Conservation (phyloP, 2,329 filamentous ascomycete species). For the Xylaria sp. region DNA sequence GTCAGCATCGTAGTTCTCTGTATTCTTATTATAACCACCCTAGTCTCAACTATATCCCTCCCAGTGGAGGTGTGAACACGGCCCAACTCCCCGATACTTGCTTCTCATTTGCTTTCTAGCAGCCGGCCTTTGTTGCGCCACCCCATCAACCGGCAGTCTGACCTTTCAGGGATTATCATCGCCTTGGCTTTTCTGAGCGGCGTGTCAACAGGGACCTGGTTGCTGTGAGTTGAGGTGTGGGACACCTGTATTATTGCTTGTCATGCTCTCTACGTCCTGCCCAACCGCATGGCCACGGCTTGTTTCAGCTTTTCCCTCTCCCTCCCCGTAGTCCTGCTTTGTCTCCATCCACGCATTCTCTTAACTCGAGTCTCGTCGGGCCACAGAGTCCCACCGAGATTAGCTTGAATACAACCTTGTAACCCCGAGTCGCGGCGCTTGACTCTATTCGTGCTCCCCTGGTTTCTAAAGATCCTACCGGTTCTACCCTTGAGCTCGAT, state of each 20-base stretch:
- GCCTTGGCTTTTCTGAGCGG: slow-evolving; percentile 37
- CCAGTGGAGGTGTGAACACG: slow-evolving; percentile 41
- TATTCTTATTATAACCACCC: slow-evolving; percentile 43
- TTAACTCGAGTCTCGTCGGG: slow-evolving; percentile 42
- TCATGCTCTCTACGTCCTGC: slow-evolving; percentile 45
- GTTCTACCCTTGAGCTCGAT: slow-evolving; percentile 40
- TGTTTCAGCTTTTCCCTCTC: slow-evolving; percentile 52
- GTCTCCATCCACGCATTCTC: slow-evolving; percentile 49
- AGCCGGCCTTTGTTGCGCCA: slow-evolving; percentile 35
- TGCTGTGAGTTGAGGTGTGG: slow-evolving; percentile 39
- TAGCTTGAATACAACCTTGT: slow-evolving; percentile 32
- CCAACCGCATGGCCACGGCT: slow-evolving; percentile 49
- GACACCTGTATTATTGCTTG: slow-evolving; percentile 45
- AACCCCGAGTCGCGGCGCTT: slow-evolving; percentile 39
- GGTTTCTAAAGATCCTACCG: slow-evolving; percentile 42
- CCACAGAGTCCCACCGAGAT: slow-evolving; percentile 31
- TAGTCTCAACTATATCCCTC: slow-evolving; percentile 43
- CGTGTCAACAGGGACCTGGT: slow-evolving; percentile 39
- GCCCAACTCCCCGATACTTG: slow-evolving; percentile 37
- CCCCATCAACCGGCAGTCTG: slow-evolving; percentile 39
- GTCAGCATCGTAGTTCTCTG: slow-evolving; percentile 42
- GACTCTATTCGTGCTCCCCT: slow-evolving; percentile 46
- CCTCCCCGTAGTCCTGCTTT: slow-evolving; percentile 47
- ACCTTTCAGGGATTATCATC: slow-evolving; percentile 34
- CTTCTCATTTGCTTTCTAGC: slow-evolving; percentile 39